Evolutionary conservation across 768 basidiomycete genomes (phyloP), one percentile per base, ranked within the genome.

Genomic region (Leccinum incarnatum): DNA sequence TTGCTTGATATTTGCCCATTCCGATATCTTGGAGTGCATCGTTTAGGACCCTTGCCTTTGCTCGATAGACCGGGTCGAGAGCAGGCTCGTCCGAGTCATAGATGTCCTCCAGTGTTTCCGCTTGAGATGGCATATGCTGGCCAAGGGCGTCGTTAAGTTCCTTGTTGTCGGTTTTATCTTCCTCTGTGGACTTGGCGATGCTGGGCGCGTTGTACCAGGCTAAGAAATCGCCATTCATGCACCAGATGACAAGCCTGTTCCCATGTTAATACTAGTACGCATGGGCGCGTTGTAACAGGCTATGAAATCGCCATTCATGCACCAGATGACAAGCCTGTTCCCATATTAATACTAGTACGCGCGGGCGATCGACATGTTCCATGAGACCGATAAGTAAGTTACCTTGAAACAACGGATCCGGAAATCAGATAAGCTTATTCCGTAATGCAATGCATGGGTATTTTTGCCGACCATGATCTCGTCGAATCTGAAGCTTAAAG

Each of bases 1-100:
- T 58, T 61, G 81, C 82, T 72, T 87, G 86, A 66, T 88, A 88
- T 52, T 73, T 82, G n/a, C 86, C 86, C 84, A 88, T 87, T 15
- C 86, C 86, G 30, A 88, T 83, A 21, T 87, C 81, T 66, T 86
- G 84, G 10, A 88, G 72, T 0, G 85, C 86, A 58, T 77, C 73
- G 59, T 86, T 88, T 55, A 88, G 69, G 9, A 86, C 74, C 7
- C 74, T 71, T 2, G 83, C 82, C 61, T 87, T 87, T 30, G 77
- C 82, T 61, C 79, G 77, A 61, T 87, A 87, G 1, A 85, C 74
- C 0, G 83, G 83, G 59, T 87, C 84, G 48, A 86, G 36, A 9
- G 65, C 36, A 32, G 63, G 56, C 5, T 70, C 70, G 23, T 34
- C 32, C 12, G 32, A 34, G 11, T 69, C 65, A 29, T 59, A 74